A percentile compares a stretch with the other conserved stretches of the same genome.
phyloP scores from a whole-genome alignment of 2,329 filamentous ascomycete genomes.

The Rhinocladiella similis region DNA sequence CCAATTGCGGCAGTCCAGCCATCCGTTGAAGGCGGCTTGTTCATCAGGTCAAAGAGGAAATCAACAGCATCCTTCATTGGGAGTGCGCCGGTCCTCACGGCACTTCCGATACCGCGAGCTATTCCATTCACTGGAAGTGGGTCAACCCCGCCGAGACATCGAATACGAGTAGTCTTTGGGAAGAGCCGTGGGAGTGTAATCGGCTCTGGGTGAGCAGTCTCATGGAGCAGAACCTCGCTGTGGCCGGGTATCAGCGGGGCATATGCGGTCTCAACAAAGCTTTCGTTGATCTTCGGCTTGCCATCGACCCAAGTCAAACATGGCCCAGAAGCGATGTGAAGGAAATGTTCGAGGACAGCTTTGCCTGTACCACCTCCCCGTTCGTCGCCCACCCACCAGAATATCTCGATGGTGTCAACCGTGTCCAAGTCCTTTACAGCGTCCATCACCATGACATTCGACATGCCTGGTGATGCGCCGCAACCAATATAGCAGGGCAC shows the following conservation, averaged over 20 bases:
- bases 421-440: conserved; percentile 17
- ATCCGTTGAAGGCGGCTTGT: not conserved
- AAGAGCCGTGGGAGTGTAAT: conserved; percentile 22
- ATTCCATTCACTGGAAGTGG: conserved; percentile 21
- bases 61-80: conserved; percentile 17
- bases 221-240: conserved; percentile 14
- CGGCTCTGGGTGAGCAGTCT: conserved; percentile 26
- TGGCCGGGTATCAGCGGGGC: conserved; percentile 11
- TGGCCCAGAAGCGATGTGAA: conserved; percentile 25
- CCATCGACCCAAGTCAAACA: conserved; percentile 23
- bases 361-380: conserved; percentile 12
- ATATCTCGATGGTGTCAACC: conserved; percentile 22
- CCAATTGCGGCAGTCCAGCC: not conserved
- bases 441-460: conserved; percentile 6
- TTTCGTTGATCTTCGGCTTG: conserved; percentile 15
- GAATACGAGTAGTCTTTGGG: conserved; percentile 17
- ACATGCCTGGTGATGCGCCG: conserved; percentile 7
- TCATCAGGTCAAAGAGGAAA: conserved; percentile 12
- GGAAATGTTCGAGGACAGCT: conserved; percentile 24
- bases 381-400: conserved; percentile 24
- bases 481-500: conserved; percentile 12
- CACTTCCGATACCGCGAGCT: conserved; percentile 21
- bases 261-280: conserved; percentile 23
- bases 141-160: conserved; percentile 14
- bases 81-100: conserved; percentile 17